These are phyloP conservation scores for Patellaria atrata DNA, from an alignment of 495 filamentous ascomycete species.

Conservation along the genomic window DNA sequence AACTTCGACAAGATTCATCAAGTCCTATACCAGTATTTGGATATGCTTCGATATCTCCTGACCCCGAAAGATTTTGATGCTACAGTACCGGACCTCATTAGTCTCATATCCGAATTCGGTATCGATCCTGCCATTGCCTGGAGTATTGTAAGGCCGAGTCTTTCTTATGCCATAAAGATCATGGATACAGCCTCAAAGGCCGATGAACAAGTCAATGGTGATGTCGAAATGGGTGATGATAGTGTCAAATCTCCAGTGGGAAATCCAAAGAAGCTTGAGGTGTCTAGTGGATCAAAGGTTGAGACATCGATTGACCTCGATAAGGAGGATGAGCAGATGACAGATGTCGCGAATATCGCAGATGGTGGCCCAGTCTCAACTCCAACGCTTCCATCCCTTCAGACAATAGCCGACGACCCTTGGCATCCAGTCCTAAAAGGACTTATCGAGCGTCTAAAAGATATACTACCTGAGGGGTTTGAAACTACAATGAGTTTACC, in stretches of 20 bases:
- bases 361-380: constrained; percentile 3
- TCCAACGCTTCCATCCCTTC: neutral
- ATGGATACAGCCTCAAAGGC: neutral
- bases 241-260: constrained; percentile 24
- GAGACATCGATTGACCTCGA: constrained; percentile 10
- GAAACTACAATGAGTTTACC: constrained; percentile 54
- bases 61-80: constrained; percentile 63
- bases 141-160: constrained; percentile 61
- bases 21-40: constrained; percentile 74
- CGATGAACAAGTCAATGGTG: constrained; percentile 15
- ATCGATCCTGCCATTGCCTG: constrained; percentile 76
- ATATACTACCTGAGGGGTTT: constrained; percentile 42
- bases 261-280: constrained; percentile 13
- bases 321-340: constrained; percentile 30
- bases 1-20: constrained; percentile 82
- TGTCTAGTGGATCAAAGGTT: constrained; percentile 24
- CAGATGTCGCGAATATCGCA: constrained; percentile 10
- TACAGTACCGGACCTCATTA: constrained; percentile 59
- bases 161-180: constrained; percentile 37
- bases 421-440: constrained; percentile 64
- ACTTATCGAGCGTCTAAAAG: constrained; percentile 53
- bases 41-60: constrained; percentile 69
- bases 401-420: constrained; percentile 29
- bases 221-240: constrained; percentile 21
- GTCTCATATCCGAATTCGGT: constrained; percentile 64